A percentile compares a stretch with the other conserved stretches of the same genome.
Evolutionary conservation across 202 grass and related monocot species (phyloP).

Genomic region (Elaeis oleifera): DNA sequence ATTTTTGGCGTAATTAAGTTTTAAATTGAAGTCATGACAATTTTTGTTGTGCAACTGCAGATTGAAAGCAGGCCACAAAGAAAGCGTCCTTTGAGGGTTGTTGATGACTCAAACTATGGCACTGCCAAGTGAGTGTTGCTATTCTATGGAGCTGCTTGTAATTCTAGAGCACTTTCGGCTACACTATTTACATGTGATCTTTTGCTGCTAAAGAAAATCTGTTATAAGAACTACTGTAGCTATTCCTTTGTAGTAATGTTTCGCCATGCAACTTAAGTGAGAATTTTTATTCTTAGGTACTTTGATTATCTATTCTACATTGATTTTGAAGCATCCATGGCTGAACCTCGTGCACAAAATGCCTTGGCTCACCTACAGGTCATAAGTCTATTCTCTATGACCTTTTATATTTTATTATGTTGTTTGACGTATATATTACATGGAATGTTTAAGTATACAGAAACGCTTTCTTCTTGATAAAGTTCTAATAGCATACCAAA

Average conservation of each 20-base stretch:
- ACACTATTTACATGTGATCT: too few species aligned
- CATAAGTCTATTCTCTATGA: too few species aligned
- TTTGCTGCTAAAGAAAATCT: too few species aligned
- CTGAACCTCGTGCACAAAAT: constrained; percentile 14
- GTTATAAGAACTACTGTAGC: not conserved
- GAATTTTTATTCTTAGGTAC: constrained; percentile 10
- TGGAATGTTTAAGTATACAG: too few species aligned
- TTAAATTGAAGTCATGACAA: constrained; percentile 4
- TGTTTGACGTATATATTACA: too few species aligned
- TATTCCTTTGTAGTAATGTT: not conserved
- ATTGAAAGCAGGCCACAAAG: constrained; percentile 53
- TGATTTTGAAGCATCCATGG: constrained; percentile 30
- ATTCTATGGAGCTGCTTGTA: too few species aligned
- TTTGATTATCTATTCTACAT: constrained; percentile 33
- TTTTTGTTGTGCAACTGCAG: constrained; percentile 17
- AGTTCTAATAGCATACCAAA: too few species aligned
- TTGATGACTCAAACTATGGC: constrained; percentile 41
- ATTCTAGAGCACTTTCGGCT: too few species aligned
- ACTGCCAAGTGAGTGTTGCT: constrained; percentile 20
- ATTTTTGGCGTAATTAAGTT: constrained; percentile 1
- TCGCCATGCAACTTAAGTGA: not conserved
- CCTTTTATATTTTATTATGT: too few species aligned
- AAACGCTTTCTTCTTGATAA: too few species aligned
- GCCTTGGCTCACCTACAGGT: too few species aligned
- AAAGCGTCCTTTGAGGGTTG: constrained; percentile 37